A percentile compares a stretch with the other conserved stretches of the same genome.
phyloP scores from a whole-genome alignment of 768 basidiomycete genomes.

The Suillus sp. region DNA sequence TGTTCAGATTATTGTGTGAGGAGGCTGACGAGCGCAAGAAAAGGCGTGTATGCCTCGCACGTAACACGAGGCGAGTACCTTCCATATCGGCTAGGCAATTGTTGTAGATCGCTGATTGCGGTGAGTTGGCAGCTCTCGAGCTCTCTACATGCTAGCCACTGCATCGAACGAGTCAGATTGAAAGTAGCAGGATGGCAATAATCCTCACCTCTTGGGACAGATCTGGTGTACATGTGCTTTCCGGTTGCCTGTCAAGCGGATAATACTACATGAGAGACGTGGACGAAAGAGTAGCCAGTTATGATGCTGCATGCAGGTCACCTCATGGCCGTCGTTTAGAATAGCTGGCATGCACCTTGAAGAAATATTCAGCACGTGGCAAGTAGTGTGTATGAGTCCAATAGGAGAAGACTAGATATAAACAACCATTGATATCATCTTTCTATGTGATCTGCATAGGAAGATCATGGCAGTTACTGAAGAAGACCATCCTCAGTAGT shows the following conservation, averaged over 20 bases:
- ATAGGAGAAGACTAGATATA: neutral
- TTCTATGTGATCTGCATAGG: neutral
- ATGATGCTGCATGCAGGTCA: neutral
- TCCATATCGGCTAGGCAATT: neutral
- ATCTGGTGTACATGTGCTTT: neutral
- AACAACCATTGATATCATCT: neutral
- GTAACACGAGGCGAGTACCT: slow-evolving; percentile 5
- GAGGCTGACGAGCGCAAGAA: slow-evolving; percentile 6
- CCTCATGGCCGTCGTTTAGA: neutral
- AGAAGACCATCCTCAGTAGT: neutral
- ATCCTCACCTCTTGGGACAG: neutral
- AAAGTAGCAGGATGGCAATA: neutral
- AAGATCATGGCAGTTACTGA: neutral
- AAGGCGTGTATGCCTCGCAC: slow-evolving; percentile 3
- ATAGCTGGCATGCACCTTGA: neutral
- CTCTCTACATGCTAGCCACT: neutral
- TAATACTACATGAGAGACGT: neutral
- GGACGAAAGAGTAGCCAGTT: neutral
- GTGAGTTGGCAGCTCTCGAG: neutral
- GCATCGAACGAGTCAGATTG: neutral
- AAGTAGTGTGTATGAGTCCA: neutral
- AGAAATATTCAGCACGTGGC: neutral
- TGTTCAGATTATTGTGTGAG: neutral
- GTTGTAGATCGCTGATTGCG: neutral
- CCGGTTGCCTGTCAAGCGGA: neutral